A percentile compares a stretch with the other conserved stretches of the same genome.
These are phyloP conservation scores for Sanghuangporus sanghuang DNA, from an alignment of 1,284 basidiomycete genomes.

Conservation along the genomic window DNA sequence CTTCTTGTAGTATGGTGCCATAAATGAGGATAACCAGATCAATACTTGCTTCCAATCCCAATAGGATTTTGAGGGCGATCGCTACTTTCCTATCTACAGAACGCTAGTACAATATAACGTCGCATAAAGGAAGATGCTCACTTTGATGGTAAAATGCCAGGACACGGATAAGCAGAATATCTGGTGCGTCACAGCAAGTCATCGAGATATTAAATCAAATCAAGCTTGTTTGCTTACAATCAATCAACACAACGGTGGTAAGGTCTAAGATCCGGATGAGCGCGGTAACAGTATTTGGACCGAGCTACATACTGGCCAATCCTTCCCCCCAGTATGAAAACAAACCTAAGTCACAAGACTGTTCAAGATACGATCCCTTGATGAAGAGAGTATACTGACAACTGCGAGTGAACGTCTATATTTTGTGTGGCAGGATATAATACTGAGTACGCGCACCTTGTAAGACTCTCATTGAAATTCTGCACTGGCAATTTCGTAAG, in stretches of 20 bases:
- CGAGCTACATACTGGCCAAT: neutral
- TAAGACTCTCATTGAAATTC: neutral
- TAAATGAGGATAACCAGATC: neutral
- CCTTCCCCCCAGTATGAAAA: neutral
- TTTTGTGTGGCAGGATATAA: too few species aligned
- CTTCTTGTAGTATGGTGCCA: neutral
- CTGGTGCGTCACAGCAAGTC: neutral
- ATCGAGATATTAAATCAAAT: too few species aligned
- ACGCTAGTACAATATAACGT: neutral
- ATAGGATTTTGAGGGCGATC: neutral
- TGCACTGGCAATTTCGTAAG: neutral
- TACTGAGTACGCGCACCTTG: neutral
- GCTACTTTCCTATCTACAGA: neutral
- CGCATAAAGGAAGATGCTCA: neutral
- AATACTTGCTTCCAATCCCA: neutral
- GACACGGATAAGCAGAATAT: constrained; percentile 8
- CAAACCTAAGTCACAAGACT: too few species aligned
- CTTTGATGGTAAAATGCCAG: constrained; percentile 6
- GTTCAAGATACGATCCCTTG: too few species aligned
- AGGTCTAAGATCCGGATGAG: neutral
- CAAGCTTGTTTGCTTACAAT: neutral
- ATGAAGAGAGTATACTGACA: too few species aligned
- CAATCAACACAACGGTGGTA: neutral
- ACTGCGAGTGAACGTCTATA: too few species aligned
- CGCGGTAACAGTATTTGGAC: neutral